These are phyloP conservation scores for Stygiomarasmius scandens DNA, from an alignment of 1,284 basidiomycete species.

Conservation along the genomic window DNA sequence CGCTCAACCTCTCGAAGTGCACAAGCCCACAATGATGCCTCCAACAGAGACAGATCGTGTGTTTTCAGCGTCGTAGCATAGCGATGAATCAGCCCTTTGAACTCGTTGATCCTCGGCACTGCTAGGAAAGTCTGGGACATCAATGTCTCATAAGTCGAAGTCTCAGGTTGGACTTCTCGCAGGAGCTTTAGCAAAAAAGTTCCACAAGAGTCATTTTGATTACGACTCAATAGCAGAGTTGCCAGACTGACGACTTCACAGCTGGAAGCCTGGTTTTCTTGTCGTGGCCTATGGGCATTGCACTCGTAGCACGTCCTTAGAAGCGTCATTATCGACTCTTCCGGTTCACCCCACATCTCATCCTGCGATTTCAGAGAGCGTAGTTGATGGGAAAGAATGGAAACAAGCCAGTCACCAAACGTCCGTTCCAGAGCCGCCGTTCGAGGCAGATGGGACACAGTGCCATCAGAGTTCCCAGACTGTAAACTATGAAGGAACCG, in stretches of 20 bases:
- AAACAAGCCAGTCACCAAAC: conserved; percentile 5
- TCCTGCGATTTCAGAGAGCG: not conserved
- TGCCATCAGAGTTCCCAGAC: not conserved
- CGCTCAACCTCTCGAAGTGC: conserved; percentile 50
- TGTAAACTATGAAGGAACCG: conserved; percentile 21
- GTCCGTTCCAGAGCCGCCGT: conserved; percentile 2
- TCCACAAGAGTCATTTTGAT: not conserved
- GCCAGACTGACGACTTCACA: conserved; percentile 6
- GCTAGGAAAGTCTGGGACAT: conserved; percentile 26
- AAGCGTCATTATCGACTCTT: not conserved
- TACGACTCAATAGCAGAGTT: conserved; percentile 2
- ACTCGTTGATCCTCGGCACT: conserved; percentile 14
- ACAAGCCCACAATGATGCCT: conserved; percentile 57
- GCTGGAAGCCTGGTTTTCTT: not conserved
- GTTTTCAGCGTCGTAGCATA: conserved; percentile 39
- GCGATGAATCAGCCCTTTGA: conserved; percentile 24
- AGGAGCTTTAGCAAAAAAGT: not conserved
- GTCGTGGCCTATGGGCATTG: not conserved
- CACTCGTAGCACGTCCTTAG: conserved; percentile 3
- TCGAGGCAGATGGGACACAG: not conserved
- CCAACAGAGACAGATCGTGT: conserved; percentile 39
- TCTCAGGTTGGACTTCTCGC: not conserved
- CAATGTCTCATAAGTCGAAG: conserved; percentile 7
- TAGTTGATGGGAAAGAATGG: not conserved
- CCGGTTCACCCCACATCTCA: not conserved